These are phyloP conservation scores for Syncephalastrum contaminatum DNA, from an alignment of 371 early-diverging fungal species.

Conservation along the genomic window DNA sequence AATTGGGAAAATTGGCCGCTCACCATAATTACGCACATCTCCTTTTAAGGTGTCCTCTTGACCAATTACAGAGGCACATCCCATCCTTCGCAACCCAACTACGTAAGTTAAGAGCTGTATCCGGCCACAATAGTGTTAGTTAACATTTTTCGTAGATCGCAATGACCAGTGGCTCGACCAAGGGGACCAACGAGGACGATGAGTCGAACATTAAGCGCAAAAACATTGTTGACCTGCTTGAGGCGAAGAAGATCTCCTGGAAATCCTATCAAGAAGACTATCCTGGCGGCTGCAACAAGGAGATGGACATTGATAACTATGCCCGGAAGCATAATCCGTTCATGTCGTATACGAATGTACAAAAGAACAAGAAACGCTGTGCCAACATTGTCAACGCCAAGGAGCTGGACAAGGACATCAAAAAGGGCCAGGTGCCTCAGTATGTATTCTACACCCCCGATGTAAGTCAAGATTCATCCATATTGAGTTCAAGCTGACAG, in stretches of 20 bases:
- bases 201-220: conserved; percentile 33
- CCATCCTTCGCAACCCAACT: conserved; percentile 47
- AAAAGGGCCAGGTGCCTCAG: conserved; percentile 47
- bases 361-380: conserved; percentile 43
- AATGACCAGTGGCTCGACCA: conserved; percentile 44
- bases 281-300: conserved; percentile 43
- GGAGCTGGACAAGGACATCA: conserved; percentile 50
- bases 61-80: conserved; percentile 38
- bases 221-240: conserved; percentile 63
- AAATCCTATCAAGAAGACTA: conserved; percentile 65
- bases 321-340: conserved; percentile 63
- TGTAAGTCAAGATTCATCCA: conserved; percentile 21
- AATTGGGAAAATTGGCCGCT: neutral
- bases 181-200: conserved; percentile 44
- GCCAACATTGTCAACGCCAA: conserved; percentile 53
- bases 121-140: no score
- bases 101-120: conserved; percentile 23
- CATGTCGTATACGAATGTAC: conserved; percentile 54
- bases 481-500: neutral
- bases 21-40: neutral
- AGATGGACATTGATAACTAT: conserved; percentile 32
- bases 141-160: conserved; percentile 31
- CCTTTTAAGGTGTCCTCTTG: conserved; percentile 28
- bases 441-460: conserved; percentile 57
- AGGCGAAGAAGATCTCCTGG: conserved; percentile 62